Evolutionary conservation across 116 monocot genomes (phyloP).

Genomic region (Papilionanthe hybrid): DNA sequence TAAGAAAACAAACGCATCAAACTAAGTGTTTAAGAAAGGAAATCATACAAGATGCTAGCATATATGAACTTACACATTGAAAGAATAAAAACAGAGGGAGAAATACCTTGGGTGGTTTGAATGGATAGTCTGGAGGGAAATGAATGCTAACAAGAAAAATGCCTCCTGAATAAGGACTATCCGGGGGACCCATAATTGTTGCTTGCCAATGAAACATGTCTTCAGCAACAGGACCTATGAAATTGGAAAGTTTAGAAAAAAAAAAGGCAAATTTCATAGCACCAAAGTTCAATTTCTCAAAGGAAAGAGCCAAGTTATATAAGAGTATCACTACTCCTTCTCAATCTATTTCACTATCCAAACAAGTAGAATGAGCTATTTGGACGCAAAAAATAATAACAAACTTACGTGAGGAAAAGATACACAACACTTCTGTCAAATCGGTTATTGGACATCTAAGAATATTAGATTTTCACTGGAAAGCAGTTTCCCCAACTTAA

Average conservation of each 20-base stretch:
- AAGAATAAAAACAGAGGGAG: not conserved
- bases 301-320: not conserved
- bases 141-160: constrained; percentile 32
- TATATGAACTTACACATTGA: not conserved
- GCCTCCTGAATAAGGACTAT: constrained; percentile 37
- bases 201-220: constrained; percentile 42
- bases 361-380: not conserved
- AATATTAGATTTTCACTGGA: not conserved
- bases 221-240: constrained; percentile 33
- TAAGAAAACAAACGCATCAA: not conserved
- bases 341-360: not conserved
- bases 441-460: not conserved
- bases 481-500: not conserved
- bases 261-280: not conserved
- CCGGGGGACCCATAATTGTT: constrained; percentile 37
- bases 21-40: not conserved
- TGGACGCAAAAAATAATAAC: not conserved
- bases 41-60: not conserved
- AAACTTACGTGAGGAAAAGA: not conserved
- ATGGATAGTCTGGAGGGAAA: constrained; percentile 38
- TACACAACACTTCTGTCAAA: not conserved
- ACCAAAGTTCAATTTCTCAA: not conserved
- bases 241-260: not conserved
- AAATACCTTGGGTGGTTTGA: constrained; percentile 35
- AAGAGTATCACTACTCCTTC: not conserved